Evolutionary conservation across 2,329 filamentous ascomycete species (phyloP).

Genomic region (Scytalidium lignicola): DNA sequence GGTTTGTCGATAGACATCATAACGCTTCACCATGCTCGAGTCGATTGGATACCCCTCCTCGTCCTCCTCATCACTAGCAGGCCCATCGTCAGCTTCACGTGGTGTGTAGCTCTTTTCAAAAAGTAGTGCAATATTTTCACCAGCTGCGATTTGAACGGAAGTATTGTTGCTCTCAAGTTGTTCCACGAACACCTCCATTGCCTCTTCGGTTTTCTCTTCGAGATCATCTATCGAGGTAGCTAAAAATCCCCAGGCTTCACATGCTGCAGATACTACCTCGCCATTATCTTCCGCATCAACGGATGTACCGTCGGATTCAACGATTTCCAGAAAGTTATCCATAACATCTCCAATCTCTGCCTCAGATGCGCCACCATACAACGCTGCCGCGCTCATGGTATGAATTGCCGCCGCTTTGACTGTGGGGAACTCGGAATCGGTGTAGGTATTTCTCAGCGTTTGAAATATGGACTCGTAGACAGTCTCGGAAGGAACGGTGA

Average conservation of each 20-base stretch:
- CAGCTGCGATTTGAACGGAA: conserved; percentile 62
- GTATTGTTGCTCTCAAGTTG: conserved; percentile 61
- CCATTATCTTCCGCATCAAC: conserved; percentile 58
- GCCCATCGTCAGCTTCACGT: conserved; percentile 40
- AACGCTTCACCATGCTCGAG: conserved; percentile 52
- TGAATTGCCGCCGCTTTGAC: conserved; percentile 65
- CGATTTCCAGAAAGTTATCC: conserved; percentile 61
- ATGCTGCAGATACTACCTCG: conserved; percentile 56
- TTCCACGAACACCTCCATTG: conserved; percentile 64
- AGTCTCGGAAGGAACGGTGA: conserved; percentile 55
- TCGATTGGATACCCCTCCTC: conserved; percentile 29
- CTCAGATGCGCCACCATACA: conserved; percentile 61
- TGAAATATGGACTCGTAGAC: conserved; percentile 54
- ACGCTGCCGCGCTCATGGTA: conserved; percentile 53
- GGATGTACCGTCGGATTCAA: conserved; percentile 61
- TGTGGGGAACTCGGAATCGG: conserved; percentile 49
- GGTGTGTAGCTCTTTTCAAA: conserved; percentile 57
- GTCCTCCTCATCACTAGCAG: conserved; percentile 38
- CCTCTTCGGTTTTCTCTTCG: conserved; percentile 56
- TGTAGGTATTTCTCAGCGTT: conserved; percentile 53
- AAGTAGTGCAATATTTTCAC: conserved; percentile 66
- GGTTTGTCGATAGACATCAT: conserved; percentile 61
- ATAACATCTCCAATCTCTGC: conserved; percentile 59
- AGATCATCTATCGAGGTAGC: conserved; percentile 62
- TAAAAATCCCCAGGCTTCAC: conserved; percentile 65